Evolutionary conservation across 192 early-diverging fungal genomes (phyloP), one percentile per base, ranked within the genome.

Genomic region (Geranomyces variabilis): DNA sequence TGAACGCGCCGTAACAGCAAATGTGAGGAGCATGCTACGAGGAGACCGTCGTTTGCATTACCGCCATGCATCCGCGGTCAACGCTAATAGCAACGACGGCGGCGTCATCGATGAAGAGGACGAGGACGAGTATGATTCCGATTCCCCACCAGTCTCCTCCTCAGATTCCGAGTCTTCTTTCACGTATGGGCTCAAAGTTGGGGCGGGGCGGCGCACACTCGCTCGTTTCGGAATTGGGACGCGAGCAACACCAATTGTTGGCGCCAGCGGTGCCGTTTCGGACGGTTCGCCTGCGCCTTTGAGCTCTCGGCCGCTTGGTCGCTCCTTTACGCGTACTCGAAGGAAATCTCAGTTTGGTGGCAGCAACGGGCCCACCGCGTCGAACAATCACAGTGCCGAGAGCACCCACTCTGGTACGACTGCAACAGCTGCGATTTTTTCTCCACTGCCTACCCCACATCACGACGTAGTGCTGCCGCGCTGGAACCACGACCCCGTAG

Each of bases 401-500:
- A 53, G 24, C 17, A 53, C 15, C 17, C 19, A 53, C 24, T 6
- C 19, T 53, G 51, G n/a, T 24, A 7, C 51, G 24, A 19, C 15
- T 73, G 66, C 36, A 10, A 7, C 51, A 33, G 33, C 15, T 73
- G 66, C 36, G 36, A 7, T 41, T 41, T 3, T 3, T 7, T 4
- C 26, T 53, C 7, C 51, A 26, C 7, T 41, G 3, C 36, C 3
- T 7, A 41, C 36, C 36, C 63, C 63, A 5, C 17, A 17, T 64
- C 34, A 36, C 3, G 79, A 84, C 46, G 68, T 84, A 15, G 49
- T 74, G 10, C 55, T 80, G 58, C 74, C 74, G 24, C 26, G 46
- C 30, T 85, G 75, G 74, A 64, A 83, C 29, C 57, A 56, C 17
- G 63, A 78, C 29, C 81, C 48, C 59, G 75, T 90, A 0, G 81